phyloP scores from a whole-genome alignment of 148 eudicot genomes.

The Silene uniflora region DNA sequence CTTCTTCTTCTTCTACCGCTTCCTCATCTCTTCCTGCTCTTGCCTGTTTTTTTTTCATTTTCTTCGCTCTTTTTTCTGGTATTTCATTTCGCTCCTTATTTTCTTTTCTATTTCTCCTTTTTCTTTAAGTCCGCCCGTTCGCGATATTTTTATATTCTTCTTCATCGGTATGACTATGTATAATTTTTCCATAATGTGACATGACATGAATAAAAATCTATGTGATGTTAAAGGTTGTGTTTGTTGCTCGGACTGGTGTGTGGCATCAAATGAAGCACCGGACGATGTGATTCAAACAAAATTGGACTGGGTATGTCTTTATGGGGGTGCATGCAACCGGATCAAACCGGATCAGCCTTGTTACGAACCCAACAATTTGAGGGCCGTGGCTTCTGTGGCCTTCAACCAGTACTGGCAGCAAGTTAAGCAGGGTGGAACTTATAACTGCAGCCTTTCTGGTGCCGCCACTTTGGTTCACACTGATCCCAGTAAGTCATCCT shows the following conservation, averaged over 20 bases:
- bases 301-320: constrained; percentile 19
- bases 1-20: too few relatives aligned
- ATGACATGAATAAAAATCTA: too few relatives aligned
- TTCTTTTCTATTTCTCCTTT: not conserved
- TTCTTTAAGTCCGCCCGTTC: too few relatives aligned
- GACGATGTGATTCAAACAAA: constrained; percentile 7
- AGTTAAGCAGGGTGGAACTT: constrained; percentile 11
- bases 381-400: constrained; percentile 17
- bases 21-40: not conserved
- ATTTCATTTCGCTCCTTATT: not conserved
- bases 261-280: constrained; percentile 2
- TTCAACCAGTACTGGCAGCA: constrained; percentile 23
- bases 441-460: constrained; percentile 13
- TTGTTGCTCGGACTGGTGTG: constrained; percentile 20
- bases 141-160: too few relatives aligned
- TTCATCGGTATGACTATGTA: too few relatives aligned
- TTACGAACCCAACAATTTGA: constrained; percentile 5
- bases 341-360: constrained; percentile 9
- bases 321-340: constrained; percentile 16
- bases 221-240: not conserved
- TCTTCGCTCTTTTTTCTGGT: constrained; percentile 9
- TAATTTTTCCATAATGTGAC: too few relatives aligned
- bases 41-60: constrained; percentile 3
- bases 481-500: constrained; percentile 23
- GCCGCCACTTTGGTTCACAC: constrained; percentile 20